Conservation (phyloP, 352 stramenopile species). For the Globisporangium paddicum region DNA sequence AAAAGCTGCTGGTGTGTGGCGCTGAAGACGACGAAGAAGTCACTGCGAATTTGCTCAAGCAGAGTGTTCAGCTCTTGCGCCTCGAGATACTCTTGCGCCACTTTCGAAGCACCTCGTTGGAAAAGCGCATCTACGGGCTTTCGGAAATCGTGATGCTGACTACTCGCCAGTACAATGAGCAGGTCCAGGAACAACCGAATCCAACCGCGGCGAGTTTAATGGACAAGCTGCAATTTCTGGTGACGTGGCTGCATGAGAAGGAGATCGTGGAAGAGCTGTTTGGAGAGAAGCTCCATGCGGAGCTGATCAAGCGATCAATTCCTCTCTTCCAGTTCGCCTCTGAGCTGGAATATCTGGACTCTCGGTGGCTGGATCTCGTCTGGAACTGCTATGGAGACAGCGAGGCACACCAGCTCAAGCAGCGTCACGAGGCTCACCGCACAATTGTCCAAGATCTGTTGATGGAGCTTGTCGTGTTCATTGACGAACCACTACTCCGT, state of each 20-base stretch:
- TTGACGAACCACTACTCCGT: conserved; percentile 29
- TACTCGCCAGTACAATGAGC: conserved; percentile 36
- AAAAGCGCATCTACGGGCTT: conserved; percentile 71
- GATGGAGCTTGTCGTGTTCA: conserved; percentile 49
- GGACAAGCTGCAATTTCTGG: conserved; percentile 23
- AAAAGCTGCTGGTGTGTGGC: background rate
- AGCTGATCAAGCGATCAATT: conserved; percentile 57
- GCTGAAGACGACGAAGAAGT: background rate
- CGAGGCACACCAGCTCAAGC: conserved; percentile 8
- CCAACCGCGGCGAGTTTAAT: conserved; percentile 21
- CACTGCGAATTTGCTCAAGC: conserved; percentile 1
- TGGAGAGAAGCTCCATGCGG: conserved; percentile 57
- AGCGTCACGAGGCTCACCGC: conserved; percentile 44
- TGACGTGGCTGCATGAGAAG: conserved; percentile 48
- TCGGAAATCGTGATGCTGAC: conserved; percentile 53
- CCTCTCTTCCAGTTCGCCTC: conserved; percentile 60
- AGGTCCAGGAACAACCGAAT: conserved; percentile 27
- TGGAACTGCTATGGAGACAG: conserved; percentile 50
- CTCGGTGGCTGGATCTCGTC: conserved; percentile 42
- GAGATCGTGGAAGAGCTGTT: conserved; percentile 48
- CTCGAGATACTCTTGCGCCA: conserved; percentile 52
- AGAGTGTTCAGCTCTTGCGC: conserved; percentile 37
- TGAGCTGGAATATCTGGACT: conserved; percentile 25
- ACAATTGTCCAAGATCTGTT: conserved; percentile 40
- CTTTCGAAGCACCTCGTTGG: conserved; percentile 48